Evolutionary conservation across 2,329 filamentous ascomycete species (phyloP), one percentile per base, ranked within the genome.

Genomic region (Ophiostoma sp.): DNA sequence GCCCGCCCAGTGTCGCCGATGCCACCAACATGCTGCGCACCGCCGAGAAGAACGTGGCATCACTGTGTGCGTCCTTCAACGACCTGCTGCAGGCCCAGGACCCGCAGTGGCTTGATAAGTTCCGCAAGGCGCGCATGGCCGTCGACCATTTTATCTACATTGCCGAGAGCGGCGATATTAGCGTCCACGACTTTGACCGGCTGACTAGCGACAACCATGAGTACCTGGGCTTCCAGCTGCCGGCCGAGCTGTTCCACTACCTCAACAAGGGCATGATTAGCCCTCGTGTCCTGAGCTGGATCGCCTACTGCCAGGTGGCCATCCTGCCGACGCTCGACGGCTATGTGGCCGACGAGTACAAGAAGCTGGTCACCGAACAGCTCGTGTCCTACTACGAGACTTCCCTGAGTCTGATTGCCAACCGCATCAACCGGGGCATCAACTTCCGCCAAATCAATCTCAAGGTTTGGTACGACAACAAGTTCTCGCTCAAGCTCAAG

Each of bases 241-340:
- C 96, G 0, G 90, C 94, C 55, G 96, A 99, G 82, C 86, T 98
- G 22, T 95, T 95, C 80, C 92, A 94, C 81, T 98, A 98, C 81
- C 86, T 98, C 69, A 94, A 94, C 74, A 91, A 89, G 70, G 96
- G 94, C 45, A 84, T 98, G 59, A 89, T 98, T 76, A 90, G 93
- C 36, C 87, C 94, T 31, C 90, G 93, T 66, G 86, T 97, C 50
- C 87, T 97, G 15, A 93, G 92, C 80, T 95, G 91, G 87, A 89
- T 97, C 77, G 92, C 93, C 4, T 92, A 93, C 71, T 90, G 92
- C 76, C 91, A 95, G 80, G 88, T 97, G 73, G 83, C 92, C 39
- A 88, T 98, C 70, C 87, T 90, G 70, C 92, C 95, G n/a, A 96
- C 95, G 4, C 85, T 97, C 71, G 96, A 98, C 74, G 93, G 94